These are phyloP conservation scores for Annona cherimola DNA, from an alignment of 164 flowering plant genomes.

Conservation along the genomic window DNA sequence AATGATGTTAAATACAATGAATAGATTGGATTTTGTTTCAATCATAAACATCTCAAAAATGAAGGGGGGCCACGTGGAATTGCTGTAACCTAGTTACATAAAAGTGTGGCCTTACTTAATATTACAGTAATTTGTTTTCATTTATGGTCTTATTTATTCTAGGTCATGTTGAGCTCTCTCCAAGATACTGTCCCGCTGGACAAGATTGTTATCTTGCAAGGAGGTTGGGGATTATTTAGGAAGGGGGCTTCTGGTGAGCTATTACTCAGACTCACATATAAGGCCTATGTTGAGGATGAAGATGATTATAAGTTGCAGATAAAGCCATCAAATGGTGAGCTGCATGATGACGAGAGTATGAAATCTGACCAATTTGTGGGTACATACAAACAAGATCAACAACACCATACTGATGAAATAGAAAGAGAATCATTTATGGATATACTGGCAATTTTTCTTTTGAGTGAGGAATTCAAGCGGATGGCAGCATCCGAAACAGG, in stretches of 20 bases:
- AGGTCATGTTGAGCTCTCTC: constrained; percentile 85
- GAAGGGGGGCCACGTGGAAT: too few relatives aligned
- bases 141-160: constrained; percentile 4
- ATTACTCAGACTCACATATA: constrained; percentile 80
- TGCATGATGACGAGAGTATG: constrained; percentile 66
- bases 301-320: constrained; percentile 59
- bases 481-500: constrained; percentile 77
- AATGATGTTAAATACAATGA: too few relatives aligned
- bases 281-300: constrained; percentile 98
- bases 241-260: constrained; percentile 72
- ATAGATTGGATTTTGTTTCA: too few relatives aligned
- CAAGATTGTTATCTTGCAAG: constrained; percentile 55
- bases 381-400: constrained; percentile 21
- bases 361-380: constrained; percentile 48
- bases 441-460: constrained; percentile 79
- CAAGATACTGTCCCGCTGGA: constrained; percentile 95
- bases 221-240: constrained; percentile 72
- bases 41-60: too few relatives aligned
- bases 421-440: constrained; percentile 83
- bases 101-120: too few relatives aligned
- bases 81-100: too few relatives aligned
- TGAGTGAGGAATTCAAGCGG: constrained; percentile 96
- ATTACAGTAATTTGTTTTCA: neutral
- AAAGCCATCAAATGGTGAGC: constrained; percentile 40
- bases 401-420: constrained; percentile 22